phyloP scores from a whole-genome alignment of 2,329 filamentous ascomycete genomes.

The Trichoderma aggressivum region DNA sequence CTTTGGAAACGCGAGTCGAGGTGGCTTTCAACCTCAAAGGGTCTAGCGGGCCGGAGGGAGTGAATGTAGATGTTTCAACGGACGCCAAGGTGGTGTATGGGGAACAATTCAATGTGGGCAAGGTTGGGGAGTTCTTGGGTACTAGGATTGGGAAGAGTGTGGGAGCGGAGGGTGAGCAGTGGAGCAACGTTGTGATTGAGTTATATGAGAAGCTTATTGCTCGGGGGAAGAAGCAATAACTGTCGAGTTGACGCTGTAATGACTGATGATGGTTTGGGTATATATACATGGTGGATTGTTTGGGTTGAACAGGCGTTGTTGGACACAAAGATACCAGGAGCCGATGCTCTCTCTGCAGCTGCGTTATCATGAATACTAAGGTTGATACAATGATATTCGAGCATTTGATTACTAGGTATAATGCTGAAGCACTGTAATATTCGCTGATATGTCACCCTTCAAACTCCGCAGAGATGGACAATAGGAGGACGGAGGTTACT shows the following conservation, averaged over 20 bases:
- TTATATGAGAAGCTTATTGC: constrained; percentile 54
- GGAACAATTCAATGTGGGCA: constrained; percentile 70
- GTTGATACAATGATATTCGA: not conserved
- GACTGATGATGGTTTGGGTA: constrained; percentile 30
- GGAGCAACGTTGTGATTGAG: constrained; percentile 56
- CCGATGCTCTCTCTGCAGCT: not conserved
- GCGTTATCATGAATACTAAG: not conserved
- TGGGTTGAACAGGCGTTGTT: constrained; percentile 19
- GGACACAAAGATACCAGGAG: constrained; percentile 18
- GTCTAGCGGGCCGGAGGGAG: constrained; percentile 42
- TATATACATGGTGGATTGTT: constrained; percentile 9
- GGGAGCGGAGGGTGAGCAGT: constrained; percentile 39
- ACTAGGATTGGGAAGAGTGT: constrained; percentile 48
- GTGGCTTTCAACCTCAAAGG: constrained; percentile 55
- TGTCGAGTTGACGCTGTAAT: constrained; percentile 21
- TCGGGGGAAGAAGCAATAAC: constrained; percentile 48
- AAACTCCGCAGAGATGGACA: not conserved
- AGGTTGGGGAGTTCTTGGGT: constrained; percentile 68
- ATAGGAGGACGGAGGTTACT: not conserved
- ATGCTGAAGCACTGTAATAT: not conserved
- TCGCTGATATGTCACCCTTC: not conserved
- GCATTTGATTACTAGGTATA: not conserved
- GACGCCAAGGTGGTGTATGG: constrained; percentile 69
- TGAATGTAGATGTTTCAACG: constrained; percentile 53
- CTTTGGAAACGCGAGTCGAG: constrained; percentile 66